Base-by-base conservation (phyloP, 2,329 filamentous ascomycete genomes). In the Hymenoscyphus scutula region DNA sequence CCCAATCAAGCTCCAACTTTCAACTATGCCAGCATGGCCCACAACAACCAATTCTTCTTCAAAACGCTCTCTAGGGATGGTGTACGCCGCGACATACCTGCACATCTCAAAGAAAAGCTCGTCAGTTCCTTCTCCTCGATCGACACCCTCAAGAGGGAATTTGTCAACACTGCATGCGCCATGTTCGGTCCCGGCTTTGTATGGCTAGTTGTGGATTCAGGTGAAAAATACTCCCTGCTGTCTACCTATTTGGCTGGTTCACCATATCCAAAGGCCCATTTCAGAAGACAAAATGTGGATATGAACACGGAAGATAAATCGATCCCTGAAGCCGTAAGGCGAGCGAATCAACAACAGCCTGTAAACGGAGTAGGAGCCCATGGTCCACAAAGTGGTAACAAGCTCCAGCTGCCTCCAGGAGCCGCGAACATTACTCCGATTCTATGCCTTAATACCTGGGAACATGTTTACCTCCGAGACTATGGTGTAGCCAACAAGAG, bases 121-220 rank as follows among this genome's bases (percentile, higher is more conserved):
- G 80, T 84, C 71, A 78, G 80, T 68, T 86, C 86, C 71, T 98
- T 97, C 80, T 89, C 89, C 74, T 92, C 89, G 71, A 80, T 96
- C 70, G 89, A 96, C 68, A 93, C 90, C 32, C 86, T 99, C 63
- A 87, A 87, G 74, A 82, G 83, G 70, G 90, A 95, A 75, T 87
- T 99, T 77, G 77, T 95, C 73, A 81, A 88, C 67, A 96, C 89
- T 48, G 94, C 94, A 63, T 82, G 86, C 69, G 84, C 87, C 79
- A 97, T 98, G 92, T 98, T 99, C 79, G 95, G 94, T 60, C 93
- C 94, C 0, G 95, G 95, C 68, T 98, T 96, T 78, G 90, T 98
- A 74, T 99, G 95, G 95, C 88, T 99, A 65, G 90, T 97, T 72
- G 81, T 80, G 70, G 64, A 64, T 51, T 77, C 78, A 74, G 75